Base-by-base conservation (phyloP, 345 rosid genomes). In the Salix arbutifolia region DNA sequence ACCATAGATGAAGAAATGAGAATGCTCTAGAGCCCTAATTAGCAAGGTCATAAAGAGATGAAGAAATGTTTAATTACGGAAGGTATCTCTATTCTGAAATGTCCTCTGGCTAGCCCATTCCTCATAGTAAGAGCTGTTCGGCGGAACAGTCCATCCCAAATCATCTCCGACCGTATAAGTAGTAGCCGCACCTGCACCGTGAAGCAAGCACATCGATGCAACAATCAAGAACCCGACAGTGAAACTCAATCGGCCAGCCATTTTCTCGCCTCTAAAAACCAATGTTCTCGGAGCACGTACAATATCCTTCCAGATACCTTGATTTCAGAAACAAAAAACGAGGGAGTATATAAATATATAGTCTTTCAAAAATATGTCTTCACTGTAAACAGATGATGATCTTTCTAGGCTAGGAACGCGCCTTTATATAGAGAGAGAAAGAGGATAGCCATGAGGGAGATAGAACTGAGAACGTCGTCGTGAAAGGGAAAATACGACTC, bases 121-220 rank as follows among this genome's bases (percentile, higher is more conserved):
- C 6, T 38, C 71, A 37, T 82, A 78, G 58, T 40, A 82, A 3
- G 80, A 68, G 71, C 56, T 72, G 23, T 53, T 78, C 12, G 74
- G 78, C 48, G 83, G 87, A 25, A 76, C 67, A 3, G 62, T 76
- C 83, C 87, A 81, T 21, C 81, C 83, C 38, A 9, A 21, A 26
- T 38, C 19, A 19, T 67, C 70, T 6, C 84, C 81, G 17, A 81
- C 76, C 9, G 25, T 30, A 33, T 78, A 76, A 23, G 14, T 35
- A 12, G 31, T 42, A 11, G 62, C 12, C 28, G 80, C 78, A 16
- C 58, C 53, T 33, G 42, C 72, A 4, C 60, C 67, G 14, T 65
- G 64, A 7, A 77, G 48, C 7, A 73, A 11, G 35, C 25, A 68
- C 44, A 60, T 11, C 30, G 53, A 12, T 11, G 38, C 74, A 33